These are phyloP conservation scores for Trichoderma citrinoviride DNA, from an alignment of 2,329 filamentous ascomycete genomes.

Conservation along the genomic window DNA sequence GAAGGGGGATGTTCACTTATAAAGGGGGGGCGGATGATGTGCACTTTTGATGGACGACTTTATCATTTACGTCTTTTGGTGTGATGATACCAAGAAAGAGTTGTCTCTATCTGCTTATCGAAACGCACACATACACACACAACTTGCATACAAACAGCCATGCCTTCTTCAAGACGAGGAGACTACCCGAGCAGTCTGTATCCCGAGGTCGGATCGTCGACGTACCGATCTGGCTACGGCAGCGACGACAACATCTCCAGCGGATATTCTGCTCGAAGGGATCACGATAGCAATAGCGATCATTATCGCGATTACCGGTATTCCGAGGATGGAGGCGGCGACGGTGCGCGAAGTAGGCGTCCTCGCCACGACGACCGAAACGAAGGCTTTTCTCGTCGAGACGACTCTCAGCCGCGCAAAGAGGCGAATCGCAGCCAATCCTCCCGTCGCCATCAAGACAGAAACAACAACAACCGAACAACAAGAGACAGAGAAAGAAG, in stretches of 20 bases:
- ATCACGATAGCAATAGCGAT: not conserved
- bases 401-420: not conserved
- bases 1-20: no score
- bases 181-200: not conserved
- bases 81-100: not conserved
- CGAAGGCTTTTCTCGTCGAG: not conserved
- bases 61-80: no score
- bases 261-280: not conserved
- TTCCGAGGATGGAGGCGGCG: not conserved
- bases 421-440: no score
- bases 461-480: not conserved
- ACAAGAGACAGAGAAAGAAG: not conserved
- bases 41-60: not conserved
- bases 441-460: not conserved
- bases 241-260: not conserved
- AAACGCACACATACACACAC: not conserved
- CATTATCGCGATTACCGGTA: not conserved
- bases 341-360: not conserved
- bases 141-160: not conserved
- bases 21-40: no score
- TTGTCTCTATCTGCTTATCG: not conserved
- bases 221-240: not conserved
- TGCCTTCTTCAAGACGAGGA: constrained; percentile 6
- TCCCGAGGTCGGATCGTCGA: not conserved
- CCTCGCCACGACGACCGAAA: not conserved